Evolutionary conservation across 2,329 filamentous ascomycete genomes (phyloP).

Genomic region (Fusarium sp.): DNA sequence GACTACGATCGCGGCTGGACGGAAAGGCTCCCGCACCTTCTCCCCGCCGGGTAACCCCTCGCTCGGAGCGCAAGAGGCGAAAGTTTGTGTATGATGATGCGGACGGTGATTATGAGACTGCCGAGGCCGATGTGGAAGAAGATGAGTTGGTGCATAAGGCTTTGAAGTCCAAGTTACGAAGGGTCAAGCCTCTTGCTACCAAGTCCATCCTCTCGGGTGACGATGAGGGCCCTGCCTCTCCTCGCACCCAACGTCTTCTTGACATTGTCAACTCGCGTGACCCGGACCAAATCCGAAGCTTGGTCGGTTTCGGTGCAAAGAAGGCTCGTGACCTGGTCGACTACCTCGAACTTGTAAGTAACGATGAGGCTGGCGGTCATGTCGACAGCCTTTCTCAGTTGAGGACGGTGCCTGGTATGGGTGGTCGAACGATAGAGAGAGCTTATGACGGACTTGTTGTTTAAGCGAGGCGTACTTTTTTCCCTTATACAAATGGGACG

Average conservation of each 20-base stretch:
- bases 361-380: slow-evolving; percentile 53
- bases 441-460: slow-evolving; percentile 63
- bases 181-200: slow-evolving; percentile 46
- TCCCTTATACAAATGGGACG: slow-evolving; percentile 8
- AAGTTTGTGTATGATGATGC: slow-evolving; percentile 49
- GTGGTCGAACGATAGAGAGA: slow-evolving; percentile 66
- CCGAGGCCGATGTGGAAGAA: slow-evolving; percentile 58
- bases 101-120: slow-evolving; percentile 56
- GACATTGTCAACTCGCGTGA: slow-evolving; percentile 81
- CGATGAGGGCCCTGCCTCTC: slow-evolving; percentile 59
- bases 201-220: slow-evolving; percentile 50
- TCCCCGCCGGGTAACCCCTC: slow-evolving; percentile 40
- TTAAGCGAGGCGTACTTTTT: slow-evolving; percentile 26
- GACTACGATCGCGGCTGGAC: slow-evolving; percentile 65
- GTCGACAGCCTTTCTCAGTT: slow-evolving; percentile 65
- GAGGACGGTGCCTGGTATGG: slow-evolving; percentile 67
- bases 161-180: slow-evolving; percentile 48
- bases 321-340: slow-evolving; percentile 73
- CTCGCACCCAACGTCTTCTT: slow-evolving; percentile 72
- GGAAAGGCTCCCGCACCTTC: slow-evolving; percentile 39
- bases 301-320: slow-evolving; percentile 79
- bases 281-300: slow-evolving; percentile 70
- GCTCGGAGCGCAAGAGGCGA: slow-evolving; percentile 49
- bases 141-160: slow-evolving; percentile 46
- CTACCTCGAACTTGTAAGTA: slow-evolving; percentile 61